These are phyloP conservation scores for Teratosphaeria viscida DNA, from an alignment of 2,329 filamentous ascomycete species.

Conservation along the genomic window DNA sequence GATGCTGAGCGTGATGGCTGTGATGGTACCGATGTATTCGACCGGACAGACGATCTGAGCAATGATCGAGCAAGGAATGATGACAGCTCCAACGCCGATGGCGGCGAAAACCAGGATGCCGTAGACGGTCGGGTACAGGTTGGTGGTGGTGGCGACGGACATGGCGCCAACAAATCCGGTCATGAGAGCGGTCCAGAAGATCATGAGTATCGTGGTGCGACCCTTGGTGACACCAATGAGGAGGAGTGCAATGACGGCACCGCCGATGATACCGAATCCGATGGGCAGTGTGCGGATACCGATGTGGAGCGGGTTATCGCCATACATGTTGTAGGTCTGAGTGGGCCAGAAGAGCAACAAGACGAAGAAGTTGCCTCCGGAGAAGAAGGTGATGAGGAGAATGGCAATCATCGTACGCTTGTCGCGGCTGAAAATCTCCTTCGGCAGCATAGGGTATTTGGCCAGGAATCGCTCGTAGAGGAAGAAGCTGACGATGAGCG, in stretches of 20 bases:
- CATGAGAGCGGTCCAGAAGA: conserved; percentile 52
- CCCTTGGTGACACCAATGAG: conserved; percentile 49
- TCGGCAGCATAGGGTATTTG: conserved; percentile 26
- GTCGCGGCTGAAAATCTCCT: conserved; percentile 20
- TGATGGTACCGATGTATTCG: conserved; percentile 58
- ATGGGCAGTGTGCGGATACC: conserved; percentile 57
- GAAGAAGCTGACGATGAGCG: conserved; percentile 23
- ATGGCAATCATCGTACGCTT: conserved; percentile 26
- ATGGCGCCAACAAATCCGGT: conserved; percentile 36
- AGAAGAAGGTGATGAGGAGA: conserved; percentile 31
- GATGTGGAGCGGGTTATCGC: conserved; percentile 50
- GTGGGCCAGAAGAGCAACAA: conserved; percentile 52
- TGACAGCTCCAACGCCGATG: conserved; percentile 57
- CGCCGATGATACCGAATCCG: conserved; percentile 52
- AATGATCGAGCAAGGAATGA: conserved; percentile 57
- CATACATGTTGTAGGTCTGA: conserved; percentile 55
- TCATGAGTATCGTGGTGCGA: conserved; percentile 50
- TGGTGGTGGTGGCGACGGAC: conserved; percentile 12
- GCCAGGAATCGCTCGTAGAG: conserved; percentile 23
- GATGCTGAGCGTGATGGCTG: conserved; percentile 56
- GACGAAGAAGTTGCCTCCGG: conserved; percentile 30
- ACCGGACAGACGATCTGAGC: conserved; percentile 57
- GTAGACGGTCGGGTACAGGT: conserved; percentile 18
- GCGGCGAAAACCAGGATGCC: conserved; percentile 49
- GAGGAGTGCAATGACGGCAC: conserved; percentile 49